These are phyloP conservation scores for Penicillium fuscoglaucum DNA, from an alignment of 2,329 filamentous ascomycete species.

Conservation along the genomic window DNA sequence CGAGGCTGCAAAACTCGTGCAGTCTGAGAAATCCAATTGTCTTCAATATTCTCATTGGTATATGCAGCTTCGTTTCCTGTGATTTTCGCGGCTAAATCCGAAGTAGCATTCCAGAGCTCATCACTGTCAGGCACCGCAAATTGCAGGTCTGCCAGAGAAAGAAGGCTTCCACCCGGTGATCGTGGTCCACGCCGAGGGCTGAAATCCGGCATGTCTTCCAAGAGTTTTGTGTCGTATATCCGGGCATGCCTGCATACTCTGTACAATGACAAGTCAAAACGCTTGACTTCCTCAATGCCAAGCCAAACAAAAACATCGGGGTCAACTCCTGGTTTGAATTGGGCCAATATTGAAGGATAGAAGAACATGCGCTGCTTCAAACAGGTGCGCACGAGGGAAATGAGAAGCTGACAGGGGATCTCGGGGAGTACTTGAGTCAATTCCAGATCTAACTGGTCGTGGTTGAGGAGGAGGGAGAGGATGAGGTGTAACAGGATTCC, in stretches of 20 bases:
- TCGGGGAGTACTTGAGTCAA: background rate
- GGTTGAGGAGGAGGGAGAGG: background rate
- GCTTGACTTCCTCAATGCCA: background rate
- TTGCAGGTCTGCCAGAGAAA: background rate
- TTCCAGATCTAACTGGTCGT: background rate
- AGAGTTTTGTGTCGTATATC: background rate
- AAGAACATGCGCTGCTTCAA: background rate
- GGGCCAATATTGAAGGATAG: background rate
- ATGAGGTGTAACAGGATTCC: background rate
- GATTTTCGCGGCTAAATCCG: background rate
- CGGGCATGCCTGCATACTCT: background rate
- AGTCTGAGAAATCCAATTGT: background rate
- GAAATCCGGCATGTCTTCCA: background rate
- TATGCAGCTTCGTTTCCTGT: background rate
- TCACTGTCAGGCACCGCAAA: background rate
- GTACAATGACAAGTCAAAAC: background rate
- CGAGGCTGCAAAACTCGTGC: background rate
- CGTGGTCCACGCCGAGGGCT: background rate
- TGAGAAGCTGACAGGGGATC: background rate
- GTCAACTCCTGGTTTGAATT: background rate
- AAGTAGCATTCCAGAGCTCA: background rate
- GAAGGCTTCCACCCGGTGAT: background rate
- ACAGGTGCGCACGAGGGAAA: background rate
- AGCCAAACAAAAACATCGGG: background rate
- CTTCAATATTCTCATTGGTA: background rate